These are phyloP conservation scores for Microcera coccophila DNA, from an alignment of 2,329 filamentous ascomycete genomes.

Conservation along the genomic window DNA sequence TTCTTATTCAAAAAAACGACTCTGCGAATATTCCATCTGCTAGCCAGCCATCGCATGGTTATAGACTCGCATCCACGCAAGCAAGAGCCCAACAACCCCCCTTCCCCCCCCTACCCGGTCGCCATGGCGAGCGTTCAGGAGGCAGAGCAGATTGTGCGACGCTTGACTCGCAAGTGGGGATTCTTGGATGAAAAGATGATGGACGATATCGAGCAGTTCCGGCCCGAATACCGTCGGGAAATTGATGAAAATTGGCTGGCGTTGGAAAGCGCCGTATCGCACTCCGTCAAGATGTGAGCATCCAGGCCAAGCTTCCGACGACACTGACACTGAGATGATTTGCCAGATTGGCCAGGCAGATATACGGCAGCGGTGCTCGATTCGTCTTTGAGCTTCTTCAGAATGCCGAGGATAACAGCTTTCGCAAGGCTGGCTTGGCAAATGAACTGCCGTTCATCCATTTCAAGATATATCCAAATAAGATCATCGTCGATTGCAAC, in stretches of 20 bases:
- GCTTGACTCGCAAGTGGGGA: slow-evolving; percentile 11
- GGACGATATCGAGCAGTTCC: slow-evolving; percentile 13
- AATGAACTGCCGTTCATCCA: slow-evolving; percentile 2
- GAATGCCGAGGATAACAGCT: slow-evolving; percentile 15
- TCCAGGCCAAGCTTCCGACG: neutral
- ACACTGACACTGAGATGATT: neutral
- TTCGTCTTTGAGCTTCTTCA: slow-evolving; percentile 22
- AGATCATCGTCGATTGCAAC: slow-evolving; percentile 17
- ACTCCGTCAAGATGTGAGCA: slow-evolving; percentile 15
- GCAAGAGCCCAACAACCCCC: slow-evolving; percentile 1
- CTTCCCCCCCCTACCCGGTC: neutral
- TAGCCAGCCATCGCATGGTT: neutral
- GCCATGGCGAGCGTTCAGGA: slow-evolving; percentile 13
- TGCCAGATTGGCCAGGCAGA: slow-evolving; percentile 13
- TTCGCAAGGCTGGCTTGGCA: neutral
- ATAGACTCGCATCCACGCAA: neutral
- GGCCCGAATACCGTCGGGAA: slow-evolving; percentile 11
- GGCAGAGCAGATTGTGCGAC: slow-evolving; percentile 11
- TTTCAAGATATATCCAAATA: slow-evolving; percentile 13
- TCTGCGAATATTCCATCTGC: neutral
- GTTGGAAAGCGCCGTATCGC: slow-evolving; percentile 11
- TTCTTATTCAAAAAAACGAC: neutral
- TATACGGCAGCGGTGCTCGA: slow-evolving; percentile 16
- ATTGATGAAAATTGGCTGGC: slow-evolving; percentile 17
- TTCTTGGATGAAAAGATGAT: slow-evolving; percentile 14